Conservation (phyloP, 2,329 filamentous ascomycete species). For the Trichoderma simmonsii region DNA sequence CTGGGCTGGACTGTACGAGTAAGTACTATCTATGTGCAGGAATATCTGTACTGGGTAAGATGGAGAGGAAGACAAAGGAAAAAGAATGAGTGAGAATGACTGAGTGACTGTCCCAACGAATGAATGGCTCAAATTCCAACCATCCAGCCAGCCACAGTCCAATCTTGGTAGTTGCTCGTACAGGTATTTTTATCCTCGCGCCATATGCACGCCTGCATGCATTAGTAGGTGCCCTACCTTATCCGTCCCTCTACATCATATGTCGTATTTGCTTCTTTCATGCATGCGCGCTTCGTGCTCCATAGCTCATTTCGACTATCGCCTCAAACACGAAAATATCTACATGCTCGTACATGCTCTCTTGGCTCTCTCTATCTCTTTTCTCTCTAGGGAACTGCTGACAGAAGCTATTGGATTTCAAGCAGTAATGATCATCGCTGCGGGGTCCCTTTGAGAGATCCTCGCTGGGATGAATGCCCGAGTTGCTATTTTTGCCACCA, state of each 20-base stretch:
- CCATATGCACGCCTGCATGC: neutral
- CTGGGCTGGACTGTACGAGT: neutral
- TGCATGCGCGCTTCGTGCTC: neutral
- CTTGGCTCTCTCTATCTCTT: too few relatives aligned
- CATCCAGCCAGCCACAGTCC: neutral
- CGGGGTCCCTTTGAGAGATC: neutral
- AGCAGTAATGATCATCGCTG: neutral
- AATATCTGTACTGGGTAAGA: neutral
- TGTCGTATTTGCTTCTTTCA: neutral
- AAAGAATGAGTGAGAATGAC: neutral
- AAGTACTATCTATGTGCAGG: neutral
- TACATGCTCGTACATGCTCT: neutral
- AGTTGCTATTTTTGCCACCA: conserved; percentile 8
- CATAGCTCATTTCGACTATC: neutral
- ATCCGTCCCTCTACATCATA: neutral
- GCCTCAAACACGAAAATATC: neutral
- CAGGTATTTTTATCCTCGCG: neutral
- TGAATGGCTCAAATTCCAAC: neutral
- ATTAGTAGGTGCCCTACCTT: neutral
- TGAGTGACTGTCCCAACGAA: neutral
- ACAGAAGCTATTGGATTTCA: neutral
- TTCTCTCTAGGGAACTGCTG: neutral
- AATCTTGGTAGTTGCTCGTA: neutral
- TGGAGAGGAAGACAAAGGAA: neutral
- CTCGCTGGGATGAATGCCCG: conserved; percentile 6